These are phyloP conservation scores for Bipolaris zeicola DNA, from an alignment of 2,329 filamentous ascomycete species.

Conservation along the genomic window DNA sequence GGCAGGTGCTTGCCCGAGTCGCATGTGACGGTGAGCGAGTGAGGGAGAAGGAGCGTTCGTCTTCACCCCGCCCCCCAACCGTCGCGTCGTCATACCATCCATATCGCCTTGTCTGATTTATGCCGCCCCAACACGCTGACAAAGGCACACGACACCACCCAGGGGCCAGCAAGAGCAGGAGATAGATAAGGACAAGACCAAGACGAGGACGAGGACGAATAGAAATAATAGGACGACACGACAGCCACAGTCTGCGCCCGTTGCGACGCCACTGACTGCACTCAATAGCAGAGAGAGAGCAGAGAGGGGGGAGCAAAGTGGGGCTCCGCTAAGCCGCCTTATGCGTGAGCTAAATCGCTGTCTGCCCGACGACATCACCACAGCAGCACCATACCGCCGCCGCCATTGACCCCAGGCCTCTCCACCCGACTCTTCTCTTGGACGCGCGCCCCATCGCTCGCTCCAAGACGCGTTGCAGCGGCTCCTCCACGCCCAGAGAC, in stretches of 20 bases:
- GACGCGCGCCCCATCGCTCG: slow-evolving; percentile 10
- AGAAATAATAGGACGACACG: neutral
- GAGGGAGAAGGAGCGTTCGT: neutral
- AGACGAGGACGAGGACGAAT: neutral
- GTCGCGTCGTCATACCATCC: slow-evolving; percentile 20
- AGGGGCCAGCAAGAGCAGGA: neutral
- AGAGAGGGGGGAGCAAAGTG: slow-evolving; percentile 24
- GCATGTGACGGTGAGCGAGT: neutral
- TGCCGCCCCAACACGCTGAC: slow-evolving; percentile 2
- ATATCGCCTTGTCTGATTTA: neutral
- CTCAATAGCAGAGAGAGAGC: neutral
- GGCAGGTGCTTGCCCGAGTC: neutral
- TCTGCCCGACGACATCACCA: slow-evolving; percentile 34
- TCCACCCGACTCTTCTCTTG: neutral
- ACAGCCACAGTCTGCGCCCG: slow-evolving; percentile 1
- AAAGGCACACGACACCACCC: slow-evolving; percentile 4
- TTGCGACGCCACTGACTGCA: slow-evolving; percentile 25
- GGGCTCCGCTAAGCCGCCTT: slow-evolving; percentile 33
- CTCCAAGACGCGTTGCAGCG: slow-evolving; percentile 13
- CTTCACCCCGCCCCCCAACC: slow-evolving; percentile 10
- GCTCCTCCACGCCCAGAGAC: slow-evolving; percentile 12
- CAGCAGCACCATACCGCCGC: slow-evolving; percentile 12
- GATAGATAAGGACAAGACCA: neutral
- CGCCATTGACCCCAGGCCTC: slow-evolving; percentile 26
- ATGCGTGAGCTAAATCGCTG: slow-evolving; percentile 33